phyloP scores from a whole-genome alignment of 257 asterid genomes.

The Scutellaria galericulata region DNA sequence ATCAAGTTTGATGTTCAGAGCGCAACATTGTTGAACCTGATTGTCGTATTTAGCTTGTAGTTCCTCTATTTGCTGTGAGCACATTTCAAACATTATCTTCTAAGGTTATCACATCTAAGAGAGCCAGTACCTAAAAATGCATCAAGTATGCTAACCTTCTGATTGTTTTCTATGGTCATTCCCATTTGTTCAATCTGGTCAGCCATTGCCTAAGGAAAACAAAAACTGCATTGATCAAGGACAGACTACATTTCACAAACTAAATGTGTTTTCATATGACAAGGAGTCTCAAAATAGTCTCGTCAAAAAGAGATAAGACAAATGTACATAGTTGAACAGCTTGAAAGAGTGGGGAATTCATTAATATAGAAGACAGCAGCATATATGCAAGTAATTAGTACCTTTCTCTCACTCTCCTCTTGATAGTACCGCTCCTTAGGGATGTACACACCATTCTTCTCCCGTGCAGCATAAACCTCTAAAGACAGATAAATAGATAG shows the following conservation, averaged over 20 bases:
- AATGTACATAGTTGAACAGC: conserved; percentile 5
- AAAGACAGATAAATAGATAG: neutral
- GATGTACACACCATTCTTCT: conserved; percentile 84
- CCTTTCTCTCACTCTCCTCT: conserved; percentile 88
- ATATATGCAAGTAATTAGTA: conserved; percentile 26
- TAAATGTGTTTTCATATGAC: neutral
- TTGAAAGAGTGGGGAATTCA: conserved; percentile 3
- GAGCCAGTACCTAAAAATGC: neutral
- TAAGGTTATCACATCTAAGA: neutral
- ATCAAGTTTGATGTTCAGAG: conserved; percentile 64
- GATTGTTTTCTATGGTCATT: conserved; percentile 64
- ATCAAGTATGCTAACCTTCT: conserved; percentile 52
- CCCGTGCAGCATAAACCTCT: conserved; percentile 94
- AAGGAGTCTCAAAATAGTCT: neutral
- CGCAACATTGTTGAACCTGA: conserved; percentile 65
- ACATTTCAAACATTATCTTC: neutral
- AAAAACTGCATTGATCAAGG: conserved; percentile 9
- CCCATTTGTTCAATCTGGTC: conserved; percentile 91
- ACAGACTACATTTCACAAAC: neutral
- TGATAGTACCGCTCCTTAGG: conserved; percentile 83
- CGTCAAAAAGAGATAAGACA: neutral
- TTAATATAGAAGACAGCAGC: neutral
- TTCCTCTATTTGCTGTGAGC: conserved; percentile 63
- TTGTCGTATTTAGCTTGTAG: conserved; percentile 58
- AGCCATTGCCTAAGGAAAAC: conserved; percentile 70